Evolutionary conservation across 257 asterid genomes (phyloP).

Genomic region (Solanum peruvianum): DNA sequence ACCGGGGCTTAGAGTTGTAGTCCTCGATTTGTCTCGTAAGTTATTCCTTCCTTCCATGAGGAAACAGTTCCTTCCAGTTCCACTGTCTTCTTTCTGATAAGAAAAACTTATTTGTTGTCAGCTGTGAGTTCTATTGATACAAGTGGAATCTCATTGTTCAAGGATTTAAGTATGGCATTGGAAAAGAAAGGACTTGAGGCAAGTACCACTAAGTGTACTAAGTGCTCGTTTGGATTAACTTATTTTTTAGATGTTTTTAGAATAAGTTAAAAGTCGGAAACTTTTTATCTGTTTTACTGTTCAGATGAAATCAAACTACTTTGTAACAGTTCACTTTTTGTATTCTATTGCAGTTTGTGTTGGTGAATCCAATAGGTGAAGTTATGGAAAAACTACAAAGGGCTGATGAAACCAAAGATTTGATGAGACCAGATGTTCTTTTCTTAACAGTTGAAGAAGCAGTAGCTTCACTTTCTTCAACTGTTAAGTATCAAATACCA

Average conservation of each 20-base stretch:
- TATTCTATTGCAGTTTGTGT: slow-evolving; percentile 39
- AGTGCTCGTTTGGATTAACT: neutral
- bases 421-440: slow-evolving; percentile 41
- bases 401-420: slow-evolving; percentile 35
- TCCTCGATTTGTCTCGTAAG: slow-evolving; percentile 76
- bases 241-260: too few species aligned
- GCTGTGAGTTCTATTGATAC: slow-evolving; percentile 76
- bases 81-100: neutral
- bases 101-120: slow-evolving; percentile 5
- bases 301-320: neutral
- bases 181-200: slow-evolving; percentile 65
- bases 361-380: slow-evolving; percentile 81
- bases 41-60: neutral
- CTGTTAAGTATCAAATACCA: slow-evolving; percentile 31
- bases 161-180: slow-evolving; percentile 49
- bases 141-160: slow-evolving; percentile 66
- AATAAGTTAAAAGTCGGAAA: neutral
- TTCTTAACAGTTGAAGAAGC: slow-evolving; percentile 91
- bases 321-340: neutral
- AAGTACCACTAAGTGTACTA: slow-evolving; percentile 7
- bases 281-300: neutral
- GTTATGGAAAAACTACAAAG: slow-evolving; percentile 64
- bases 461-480: slow-evolving; percentile 38
- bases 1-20: slow-evolving; percentile 34
- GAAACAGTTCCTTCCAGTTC: neutral